These are phyloP conservation scores for Knoxdaviesia capensis DNA, from an alignment of 2,329 filamentous ascomycete genomes.

Conservation along the genomic window DNA sequence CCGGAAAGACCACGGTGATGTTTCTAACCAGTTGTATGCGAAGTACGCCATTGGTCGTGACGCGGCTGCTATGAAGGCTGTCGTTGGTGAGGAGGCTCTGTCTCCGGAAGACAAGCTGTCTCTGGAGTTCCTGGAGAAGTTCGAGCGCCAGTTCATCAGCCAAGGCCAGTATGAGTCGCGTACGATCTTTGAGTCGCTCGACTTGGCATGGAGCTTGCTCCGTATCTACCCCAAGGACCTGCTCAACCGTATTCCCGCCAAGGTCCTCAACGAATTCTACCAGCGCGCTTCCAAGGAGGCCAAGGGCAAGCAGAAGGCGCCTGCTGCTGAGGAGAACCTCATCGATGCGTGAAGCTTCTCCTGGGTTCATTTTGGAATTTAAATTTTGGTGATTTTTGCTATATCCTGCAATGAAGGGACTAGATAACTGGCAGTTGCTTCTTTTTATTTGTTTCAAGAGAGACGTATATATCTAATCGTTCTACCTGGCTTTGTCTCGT, in stretches of 20 bases:
- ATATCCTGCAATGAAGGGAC: not conserved
- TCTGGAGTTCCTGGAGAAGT: constrained; percentile 95
- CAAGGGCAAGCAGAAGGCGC: constrained; percentile 41
- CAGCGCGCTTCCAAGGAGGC: constrained; percentile 42
- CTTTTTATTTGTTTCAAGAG: not conserved
- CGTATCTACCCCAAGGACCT: constrained; percentile 96
- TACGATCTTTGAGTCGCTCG: constrained; percentile 80
- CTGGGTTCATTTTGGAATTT: too few species aligned
- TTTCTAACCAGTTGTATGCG: constrained; percentile 97
- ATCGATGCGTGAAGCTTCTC: constrained; percentile 29
- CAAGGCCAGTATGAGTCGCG: constrained; percentile 87
- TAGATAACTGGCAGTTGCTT: not conserved
- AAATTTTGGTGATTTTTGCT: too few species aligned
- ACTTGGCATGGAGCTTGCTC: constrained; percentile 88
- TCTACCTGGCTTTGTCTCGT: too few species aligned
- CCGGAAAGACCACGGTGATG: constrained; percentile 89
- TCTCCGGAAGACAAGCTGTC: constrained; percentile 94
- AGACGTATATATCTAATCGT: not conserved
- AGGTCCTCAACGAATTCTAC: constrained; percentile 69
- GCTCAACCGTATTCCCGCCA: constrained; percentile 82
- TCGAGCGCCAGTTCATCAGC: constrained; percentile 83
- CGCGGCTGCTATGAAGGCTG: constrained; percentile 95
- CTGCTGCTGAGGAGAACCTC: constrained; percentile 32
- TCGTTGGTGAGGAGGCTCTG: constrained; percentile 93
- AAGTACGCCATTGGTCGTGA: constrained; percentile 99